phyloP scores from a whole-genome alignment of 1,139 yeast species.

The Candida sojae region DNA sequence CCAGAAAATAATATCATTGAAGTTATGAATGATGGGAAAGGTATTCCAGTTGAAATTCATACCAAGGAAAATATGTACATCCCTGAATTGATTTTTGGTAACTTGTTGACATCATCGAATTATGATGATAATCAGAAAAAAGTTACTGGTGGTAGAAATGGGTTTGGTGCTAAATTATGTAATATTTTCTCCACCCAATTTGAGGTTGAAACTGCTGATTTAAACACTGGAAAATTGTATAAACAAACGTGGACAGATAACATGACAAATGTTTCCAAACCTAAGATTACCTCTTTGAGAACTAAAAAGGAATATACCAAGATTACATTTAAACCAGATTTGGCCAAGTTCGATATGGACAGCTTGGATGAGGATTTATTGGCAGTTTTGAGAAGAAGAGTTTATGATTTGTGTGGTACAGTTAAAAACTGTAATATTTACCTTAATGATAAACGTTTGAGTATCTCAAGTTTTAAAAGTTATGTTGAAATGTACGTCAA shows the following conservation, averaged over 20 bases:
- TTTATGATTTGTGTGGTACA: slow-evolving; percentile 93
- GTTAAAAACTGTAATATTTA: slow-evolving; percentile 82
- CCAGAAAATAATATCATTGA: slow-evolving; percentile 73
- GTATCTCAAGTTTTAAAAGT: slow-evolving; percentile 73
- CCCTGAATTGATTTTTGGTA: slow-evolving; percentile 96
- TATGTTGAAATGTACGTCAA: slow-evolving; percentile 90
- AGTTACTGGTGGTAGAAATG: slow-evolving; percentile 98
- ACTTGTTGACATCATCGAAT: slow-evolving; percentile 90
- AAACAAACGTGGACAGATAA: slow-evolving; percentile 84
- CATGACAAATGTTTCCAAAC: slow-evolving; percentile 78
- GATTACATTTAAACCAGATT: slow-evolving; percentile 87
- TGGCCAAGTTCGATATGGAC: slow-evolving; percentile 81
- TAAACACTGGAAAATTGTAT: slow-evolving; percentile 60
- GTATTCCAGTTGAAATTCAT: slow-evolving; percentile 95
- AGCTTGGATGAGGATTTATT: slow-evolving; percentile 77
- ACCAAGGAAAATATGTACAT: slow-evolving; percentile 88
- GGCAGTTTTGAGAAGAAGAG: slow-evolving; percentile 88
- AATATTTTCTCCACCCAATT: slow-evolving; percentile 91
- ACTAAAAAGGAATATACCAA: slow-evolving; percentile 79
- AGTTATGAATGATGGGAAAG: slow-evolving; percentile 90
- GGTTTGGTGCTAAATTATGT: slow-evolving; percentile 93
- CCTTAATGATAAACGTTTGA: slow-evolving; percentile 73
- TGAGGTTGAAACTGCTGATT: slow-evolving; percentile 86
- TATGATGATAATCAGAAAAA: slow-evolving; percentile 94
- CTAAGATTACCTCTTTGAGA: slow-evolving; percentile 64